Percentiles rank a stretch among this genome's conserved stretches.
Evolutionary conservation across 179 eudicot species (phyloP).

Genomic region (Pouteria campechiana): DNA sequence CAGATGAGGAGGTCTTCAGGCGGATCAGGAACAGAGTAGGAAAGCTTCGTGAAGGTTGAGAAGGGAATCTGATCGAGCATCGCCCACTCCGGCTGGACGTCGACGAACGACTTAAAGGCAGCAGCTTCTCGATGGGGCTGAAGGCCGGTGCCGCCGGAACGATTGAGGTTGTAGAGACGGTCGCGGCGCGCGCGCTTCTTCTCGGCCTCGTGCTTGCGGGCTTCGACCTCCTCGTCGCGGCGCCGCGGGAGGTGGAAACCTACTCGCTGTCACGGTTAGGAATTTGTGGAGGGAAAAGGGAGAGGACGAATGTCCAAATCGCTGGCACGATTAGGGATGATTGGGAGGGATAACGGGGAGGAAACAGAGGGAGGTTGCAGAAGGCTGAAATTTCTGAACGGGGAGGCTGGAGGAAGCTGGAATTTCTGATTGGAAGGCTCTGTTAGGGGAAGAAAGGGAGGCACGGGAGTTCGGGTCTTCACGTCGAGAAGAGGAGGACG

Average conservation of each 20-base stretch:
- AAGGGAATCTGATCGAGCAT: constrained; percentile 98
- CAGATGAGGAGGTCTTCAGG: constrained; percentile 70
- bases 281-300: too few relatives aligned
- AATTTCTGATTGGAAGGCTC: too few relatives aligned
- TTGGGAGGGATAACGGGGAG: too few relatives aligned
- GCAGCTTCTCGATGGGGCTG: constrained; percentile 83
- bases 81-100: constrained; percentile 96
- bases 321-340: too few relatives aligned
- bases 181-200: constrained; percentile 80
- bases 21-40: constrained; percentile 69
- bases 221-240: constrained; percentile 84
- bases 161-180: constrained; percentile 45
- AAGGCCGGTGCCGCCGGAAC: constrained; percentile 21
- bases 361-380: too few relatives aligned
- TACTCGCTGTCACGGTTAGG: too few relatives aligned
- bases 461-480: too few relatives aligned
- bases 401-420: too few relatives aligned
- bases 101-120: constrained; percentile 67
- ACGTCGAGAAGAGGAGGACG: too few relatives aligned
- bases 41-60: constrained; percentile 69
- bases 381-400: too few relatives aligned
- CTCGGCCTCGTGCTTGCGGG: constrained; percentile 71
- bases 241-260: constrained; percentile 64
- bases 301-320: too few relatives aligned
- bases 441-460: too few relatives aligned